phyloP scores from a whole-genome alignment of 352 stramenopile species.

The Phytophthora chlamydospora region DNA sequence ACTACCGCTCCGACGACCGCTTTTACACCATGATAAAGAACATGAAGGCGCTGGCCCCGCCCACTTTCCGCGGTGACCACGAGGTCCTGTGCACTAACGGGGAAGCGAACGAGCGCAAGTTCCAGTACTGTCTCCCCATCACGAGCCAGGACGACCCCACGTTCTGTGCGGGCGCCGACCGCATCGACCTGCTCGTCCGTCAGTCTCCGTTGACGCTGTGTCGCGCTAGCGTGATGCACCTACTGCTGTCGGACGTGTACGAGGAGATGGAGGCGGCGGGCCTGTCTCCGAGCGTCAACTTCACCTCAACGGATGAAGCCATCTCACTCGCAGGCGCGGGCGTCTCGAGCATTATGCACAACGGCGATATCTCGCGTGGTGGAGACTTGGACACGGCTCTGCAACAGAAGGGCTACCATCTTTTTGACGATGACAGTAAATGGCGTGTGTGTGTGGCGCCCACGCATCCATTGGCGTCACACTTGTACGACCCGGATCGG shows the following conservation, averaged over 20 bases:
- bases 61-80: conserved; percentile 27
- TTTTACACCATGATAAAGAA: conserved; percentile 18
- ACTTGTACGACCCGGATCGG: conserved; percentile 39
- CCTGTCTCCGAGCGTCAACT: conserved; percentile 30
- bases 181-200: conserved; percentile 40
- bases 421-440: conserved; percentile 19
- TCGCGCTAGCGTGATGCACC: conserved; percentile 50
- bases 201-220: conserved; percentile 24
- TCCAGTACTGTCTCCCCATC: conserved; percentile 52
- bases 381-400: conserved; percentile 11
- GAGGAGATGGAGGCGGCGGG: conserved; percentile 13
- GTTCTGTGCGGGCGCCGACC: conserved; percentile 46
- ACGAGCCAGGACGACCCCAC: conserved; percentile 42
- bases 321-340: conserved; percentile 26
- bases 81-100: conserved; percentile 12
- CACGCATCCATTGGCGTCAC: conserved; percentile 39
- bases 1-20: conserved; percentile 17
- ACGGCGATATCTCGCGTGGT: conserved; percentile 1
- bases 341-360: conserved; percentile 46
- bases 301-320: conserved; percentile 35
- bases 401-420: conserved; percentile 47
- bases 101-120: conserved; percentile 2
- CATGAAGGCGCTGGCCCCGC: conserved; percentile 9
- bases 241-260: conserved; percentile 20
- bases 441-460: conserved; percentile 42